A percentile compares a stretch with the other conserved stretches of the same genome.
phyloP scores from a whole-genome alignment of 345 rosid genomes.

The Nephelium lappaceum region DNA sequence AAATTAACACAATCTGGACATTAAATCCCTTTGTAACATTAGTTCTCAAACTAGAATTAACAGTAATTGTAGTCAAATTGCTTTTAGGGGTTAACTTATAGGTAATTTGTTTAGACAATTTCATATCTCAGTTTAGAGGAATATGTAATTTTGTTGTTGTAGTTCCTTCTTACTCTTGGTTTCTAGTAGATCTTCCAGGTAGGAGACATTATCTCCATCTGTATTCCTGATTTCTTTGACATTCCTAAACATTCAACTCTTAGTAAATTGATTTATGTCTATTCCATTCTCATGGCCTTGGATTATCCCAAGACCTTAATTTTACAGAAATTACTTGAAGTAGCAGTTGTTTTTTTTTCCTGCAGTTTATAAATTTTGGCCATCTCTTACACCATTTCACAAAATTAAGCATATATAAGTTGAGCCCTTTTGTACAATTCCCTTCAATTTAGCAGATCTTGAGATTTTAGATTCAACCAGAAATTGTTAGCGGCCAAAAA shows the following conservation, averaged over 20 bases:
- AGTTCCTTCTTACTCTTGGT: not conserved
- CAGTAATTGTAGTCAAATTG: not conserved
- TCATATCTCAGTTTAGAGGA: not conserved
- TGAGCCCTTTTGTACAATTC: not conserved
- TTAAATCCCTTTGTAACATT: not conserved
- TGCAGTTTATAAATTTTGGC: not conserved
- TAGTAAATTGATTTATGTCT: not conserved
- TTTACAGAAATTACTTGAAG: not conserved
- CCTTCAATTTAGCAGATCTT: not conserved
- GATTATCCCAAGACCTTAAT: not conserved
- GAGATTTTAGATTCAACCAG: not conserved
- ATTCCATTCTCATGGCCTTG: constrained; percentile 5
- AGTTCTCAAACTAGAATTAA: not conserved
- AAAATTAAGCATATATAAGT: not conserved
- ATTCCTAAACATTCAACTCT: not conserved
- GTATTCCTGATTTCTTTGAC: not conserved
- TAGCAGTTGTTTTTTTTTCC: not conserved
- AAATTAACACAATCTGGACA: not conserved
- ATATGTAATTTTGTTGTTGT: constrained; percentile 2
- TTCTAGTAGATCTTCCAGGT: not conserved
- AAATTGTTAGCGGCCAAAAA: not conserved
- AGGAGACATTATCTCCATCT: not conserved
- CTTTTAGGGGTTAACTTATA: not conserved
- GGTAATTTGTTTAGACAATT: not conserved
- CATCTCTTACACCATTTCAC: not conserved